A percentile compares a stretch with the other conserved stretches of the same genome.
Conservation (phyloP, 2,329 filamentous ascomycete species). For the Fusarium oxysporum region DNA sequence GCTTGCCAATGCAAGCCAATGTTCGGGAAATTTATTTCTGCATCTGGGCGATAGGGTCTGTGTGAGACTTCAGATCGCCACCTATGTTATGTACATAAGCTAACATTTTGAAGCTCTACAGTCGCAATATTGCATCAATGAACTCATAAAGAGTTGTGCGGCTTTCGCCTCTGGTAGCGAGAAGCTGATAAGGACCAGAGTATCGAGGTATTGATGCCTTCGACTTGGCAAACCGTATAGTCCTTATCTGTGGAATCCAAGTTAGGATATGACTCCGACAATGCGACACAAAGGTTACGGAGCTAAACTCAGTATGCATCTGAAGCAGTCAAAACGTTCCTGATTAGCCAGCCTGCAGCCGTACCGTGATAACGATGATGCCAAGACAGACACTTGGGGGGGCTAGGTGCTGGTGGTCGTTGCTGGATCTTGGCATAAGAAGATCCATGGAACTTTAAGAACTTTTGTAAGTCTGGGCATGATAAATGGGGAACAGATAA, state of each 20-base stretch:
- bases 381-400: constrained; percentile 24
- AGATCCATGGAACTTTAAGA: constrained; percentile 16
- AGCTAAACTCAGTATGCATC: constrained; percentile 22
- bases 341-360: constrained; percentile 17
- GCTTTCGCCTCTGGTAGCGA: neutral
- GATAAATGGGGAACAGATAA: constrained; percentile 31
- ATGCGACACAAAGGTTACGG: constrained; percentile 10
- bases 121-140: neutral
- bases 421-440: constrained; percentile 26
- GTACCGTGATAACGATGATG: constrained; percentile 34
- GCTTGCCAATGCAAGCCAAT: constrained; percentile 17
- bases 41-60: neutral
- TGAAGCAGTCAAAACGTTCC: constrained; percentile 1
- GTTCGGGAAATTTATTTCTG: constrained; percentile 14
- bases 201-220: constrained; percentile 5
- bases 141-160: neutral
- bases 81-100: neutral
- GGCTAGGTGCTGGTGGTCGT: neutral
- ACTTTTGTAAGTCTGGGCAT: constrained; percentile 40
- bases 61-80: neutral
- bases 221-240: constrained; percentile 11
- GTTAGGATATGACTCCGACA: constrained; percentile 26
- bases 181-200: neutral
- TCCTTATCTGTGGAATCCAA: constrained; percentile 29
- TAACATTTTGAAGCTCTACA: neutral